phyloP scores from a whole-genome alignment of 805 yeast genomes.

The Yamadazyma endophytica region DNA sequence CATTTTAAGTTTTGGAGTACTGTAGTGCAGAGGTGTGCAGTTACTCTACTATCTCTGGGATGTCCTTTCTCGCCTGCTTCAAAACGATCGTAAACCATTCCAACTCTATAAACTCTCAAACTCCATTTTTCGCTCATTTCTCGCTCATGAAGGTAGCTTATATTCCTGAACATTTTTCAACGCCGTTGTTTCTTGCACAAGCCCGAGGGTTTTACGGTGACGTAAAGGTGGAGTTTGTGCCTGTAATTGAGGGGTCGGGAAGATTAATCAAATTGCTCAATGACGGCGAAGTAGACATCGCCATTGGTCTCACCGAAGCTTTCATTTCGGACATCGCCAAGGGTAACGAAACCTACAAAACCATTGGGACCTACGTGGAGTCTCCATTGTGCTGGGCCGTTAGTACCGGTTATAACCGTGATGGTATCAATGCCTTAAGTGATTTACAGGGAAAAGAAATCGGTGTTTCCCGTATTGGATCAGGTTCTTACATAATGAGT shows the following conservation, averaged over 20 bases:
- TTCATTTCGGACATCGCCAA: conserved; percentile 79
- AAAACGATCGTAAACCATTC: too few relatives aligned
- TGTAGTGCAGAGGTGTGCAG: too few relatives aligned
- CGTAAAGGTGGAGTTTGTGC: conserved; percentile 56
- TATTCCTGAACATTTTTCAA: conserved; percentile 89
- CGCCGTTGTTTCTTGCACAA: conserved; percentile 75
- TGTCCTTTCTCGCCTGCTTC: too few relatives aligned
- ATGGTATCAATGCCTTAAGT: conserved; percentile 46
- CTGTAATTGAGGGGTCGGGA: conserved; percentile 86
- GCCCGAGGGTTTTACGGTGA: conserved; percentile 51
- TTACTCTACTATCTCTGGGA: too few relatives aligned
- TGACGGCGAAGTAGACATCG: conserved; percentile 63
- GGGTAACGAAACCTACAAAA: conserved; percentile 59
- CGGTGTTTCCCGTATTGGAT: conserved; percentile 84
- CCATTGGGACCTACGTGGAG: conserved; percentile 78
- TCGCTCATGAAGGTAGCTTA: conserved; percentile 57
- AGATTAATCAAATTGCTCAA: conserved; percentile 73
- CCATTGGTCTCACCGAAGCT: conserved; percentile 89
- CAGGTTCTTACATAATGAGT: conserved; percentile 90
- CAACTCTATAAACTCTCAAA: too few relatives aligned
- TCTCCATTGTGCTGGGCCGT: conserved; percentile 91
- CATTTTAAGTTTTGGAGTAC: too few relatives aligned
- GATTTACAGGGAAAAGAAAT: conserved; percentile 61
- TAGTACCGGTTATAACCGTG: conserved; percentile 65
- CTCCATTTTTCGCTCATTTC: neutral